Percentiles rank a stretch among this genome's conserved stretches.
Conservation (phyloP, 2,329 filamentous ascomycete species). For the Fusarium palustre region DNA sequence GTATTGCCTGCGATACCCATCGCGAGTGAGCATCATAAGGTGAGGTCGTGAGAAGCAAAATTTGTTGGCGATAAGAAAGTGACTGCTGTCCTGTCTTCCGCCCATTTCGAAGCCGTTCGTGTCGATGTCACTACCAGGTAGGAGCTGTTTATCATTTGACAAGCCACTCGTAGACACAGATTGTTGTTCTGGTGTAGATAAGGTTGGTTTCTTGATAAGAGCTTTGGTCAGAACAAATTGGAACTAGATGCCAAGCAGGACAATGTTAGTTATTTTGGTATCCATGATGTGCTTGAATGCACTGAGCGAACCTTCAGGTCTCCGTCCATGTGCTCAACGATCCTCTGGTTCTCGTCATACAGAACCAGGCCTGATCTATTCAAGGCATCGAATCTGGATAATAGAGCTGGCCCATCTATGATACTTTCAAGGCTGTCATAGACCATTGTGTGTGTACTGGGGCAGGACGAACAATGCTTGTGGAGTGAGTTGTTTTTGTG, state of each 20-base stretch:
- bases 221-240: constrained; percentile 8
- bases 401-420: neutral
- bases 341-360: neutral
- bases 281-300: neutral
- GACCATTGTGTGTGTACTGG: neutral
- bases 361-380: constrained; percentile 1
- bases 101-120: constrained; percentile 8
- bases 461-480: neutral
- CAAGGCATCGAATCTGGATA: constrained; percentile 2
- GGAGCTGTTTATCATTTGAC: neutral
- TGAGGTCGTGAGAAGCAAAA: constrained; percentile 14
- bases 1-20: neutral
- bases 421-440: neutral
- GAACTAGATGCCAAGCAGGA: neutral
- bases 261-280: neutral
- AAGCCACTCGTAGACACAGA: rapidly evolving
- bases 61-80: constrained; percentile 7
- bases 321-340: neutral
- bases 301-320: neutral
- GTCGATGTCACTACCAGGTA: neutral
- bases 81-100: neutral
- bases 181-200: neutral
- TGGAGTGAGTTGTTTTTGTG: too few relatives aligned
- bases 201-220: constrained; percentile 10
- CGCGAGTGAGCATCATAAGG: constrained; percentile 7